phyloP scores from a whole-genome alignment of 1,284 basidiomycete species.

The Melampsora larici-populina region DNA sequence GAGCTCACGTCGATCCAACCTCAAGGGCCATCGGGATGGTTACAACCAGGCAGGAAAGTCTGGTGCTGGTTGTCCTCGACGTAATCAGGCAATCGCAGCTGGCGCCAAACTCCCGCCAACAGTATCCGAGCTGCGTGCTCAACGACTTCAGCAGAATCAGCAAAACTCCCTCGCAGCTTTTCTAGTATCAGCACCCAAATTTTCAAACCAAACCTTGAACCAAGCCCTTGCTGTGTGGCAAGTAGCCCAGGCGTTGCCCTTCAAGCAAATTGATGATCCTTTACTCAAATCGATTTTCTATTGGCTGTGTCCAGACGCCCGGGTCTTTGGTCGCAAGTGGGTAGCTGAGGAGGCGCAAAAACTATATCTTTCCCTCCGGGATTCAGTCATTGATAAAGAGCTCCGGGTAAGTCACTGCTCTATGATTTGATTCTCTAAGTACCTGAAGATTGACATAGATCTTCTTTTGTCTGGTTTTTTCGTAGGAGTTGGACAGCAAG shows the following conservation, averaged over 20 bases:
- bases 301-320: neutral
- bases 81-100: neutral
- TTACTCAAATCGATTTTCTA: neutral
- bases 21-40: no score
- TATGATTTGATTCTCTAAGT: no score
- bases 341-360: neutral
- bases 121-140: no score
- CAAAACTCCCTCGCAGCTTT: no score
- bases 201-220: no score
- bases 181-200: no score
- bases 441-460: no score
- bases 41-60: constrained; percentile 4
- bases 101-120: no score
- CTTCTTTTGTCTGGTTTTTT: no score
- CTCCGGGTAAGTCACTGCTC: neutral
- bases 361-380: neutral
- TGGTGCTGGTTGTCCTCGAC: neutral
- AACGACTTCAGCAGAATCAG: no score
- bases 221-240: neutral
- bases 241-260: constrained; percentile 1
- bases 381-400: neutral
- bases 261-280: neutral
- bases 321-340: neutral
- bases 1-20: no score
- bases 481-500: no score